Evolutionary conservation across 2,329 filamentous ascomycete species (phyloP).

Genomic region (Cucurbitaria berberidis): DNA sequence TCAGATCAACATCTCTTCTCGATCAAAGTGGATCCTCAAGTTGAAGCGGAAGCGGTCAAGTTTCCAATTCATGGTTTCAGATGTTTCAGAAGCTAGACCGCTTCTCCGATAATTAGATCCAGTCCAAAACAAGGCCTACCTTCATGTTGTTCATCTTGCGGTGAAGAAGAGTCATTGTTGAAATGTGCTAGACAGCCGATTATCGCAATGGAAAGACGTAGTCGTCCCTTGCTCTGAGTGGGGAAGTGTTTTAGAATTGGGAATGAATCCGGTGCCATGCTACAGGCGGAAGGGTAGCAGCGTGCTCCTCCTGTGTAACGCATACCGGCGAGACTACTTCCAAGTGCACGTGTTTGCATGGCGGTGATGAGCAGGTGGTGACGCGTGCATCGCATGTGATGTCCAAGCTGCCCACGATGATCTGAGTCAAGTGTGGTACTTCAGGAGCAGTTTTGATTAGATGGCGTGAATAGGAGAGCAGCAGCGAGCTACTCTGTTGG

Average conservation of each 20-base stretch:
- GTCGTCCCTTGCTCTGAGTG: conserved; percentile 20
- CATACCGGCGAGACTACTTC: conserved; percentile 9
- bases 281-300: conserved; percentile 21
- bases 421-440: neutral
- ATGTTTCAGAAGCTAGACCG: conserved; percentile 24
- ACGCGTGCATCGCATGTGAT: conserved; percentile 2
- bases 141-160: conserved; percentile 29
- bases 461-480: neutral
- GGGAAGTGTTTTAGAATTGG: conserved; percentile 26
- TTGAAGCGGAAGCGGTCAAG: conserved; percentile 31
- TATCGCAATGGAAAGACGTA: conserved; percentile 10
- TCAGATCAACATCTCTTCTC: conserved; percentile 10
- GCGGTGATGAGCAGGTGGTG: conserved; percentile 11
- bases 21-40: conserved; percentile 21
- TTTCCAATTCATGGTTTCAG: conserved; percentile 27
- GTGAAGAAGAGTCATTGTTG: conserved; percentile 20
- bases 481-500: conserved; percentile 1
- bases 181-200: conserved; percentile 20
- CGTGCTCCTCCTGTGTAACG: conserved; percentile 27
- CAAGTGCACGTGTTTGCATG: conserved; percentile 3
- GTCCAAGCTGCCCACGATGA: neutral
- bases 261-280: conserved; percentile 19
- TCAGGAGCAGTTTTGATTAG: neutral
- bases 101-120: conserved; percentile 14
- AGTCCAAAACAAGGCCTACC: conserved; percentile 22